Evolutionary conservation across 2,329 filamentous ascomycete genomes (phyloP), one percentile per base, ranked within the genome.

Genomic region (Phyllosticta citrichinensis): DNA sequence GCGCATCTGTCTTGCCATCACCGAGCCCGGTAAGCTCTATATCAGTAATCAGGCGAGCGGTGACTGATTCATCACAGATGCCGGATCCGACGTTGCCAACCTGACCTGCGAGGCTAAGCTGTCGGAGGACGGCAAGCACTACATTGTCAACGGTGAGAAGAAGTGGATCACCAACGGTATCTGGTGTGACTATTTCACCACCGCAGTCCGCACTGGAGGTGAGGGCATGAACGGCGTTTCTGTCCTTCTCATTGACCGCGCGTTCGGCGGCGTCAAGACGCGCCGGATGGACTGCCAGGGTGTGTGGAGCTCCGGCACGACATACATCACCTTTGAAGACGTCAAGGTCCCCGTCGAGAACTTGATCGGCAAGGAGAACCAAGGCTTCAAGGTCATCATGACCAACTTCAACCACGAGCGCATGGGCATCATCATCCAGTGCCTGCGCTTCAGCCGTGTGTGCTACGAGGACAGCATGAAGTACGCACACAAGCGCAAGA

Each of bases 301-400:
- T 76, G 92, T 97, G 33, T 96, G 92, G 89, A 91, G 88, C 64
- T 90, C 86, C 66, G 94, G 94, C 59, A 97, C 94, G 17, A 97
- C 94, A 33, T 99, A 97, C 77, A 87, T 99, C 73, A 97, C 93
- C 52, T 97, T 97, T 67, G 94, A 99, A 76, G 94, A 99, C 73
- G 94, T 97, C 76, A 97, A 97, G 81, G 94, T 99, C 0, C 94
- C 94, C 1, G 94, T 97, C n/a, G 93, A 96, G 83, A 97, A 99
- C 80, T 76, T 99, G 68, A 87, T 99, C 63, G 94, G 94, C 77
- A 97, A 97, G 81, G 87, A 96, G 80, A 96, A 99, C 82, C 88
- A 96, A 75, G 94, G 94, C 50, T 99, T 99, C 85, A 90, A 92
- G 78, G 83, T 83, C 85, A 75, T 67, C 72, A 62, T 63, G 60